phyloP scores from a whole-genome alignment of 129 eudicot genomes.

The Pulicaria dysenterica region DNA sequence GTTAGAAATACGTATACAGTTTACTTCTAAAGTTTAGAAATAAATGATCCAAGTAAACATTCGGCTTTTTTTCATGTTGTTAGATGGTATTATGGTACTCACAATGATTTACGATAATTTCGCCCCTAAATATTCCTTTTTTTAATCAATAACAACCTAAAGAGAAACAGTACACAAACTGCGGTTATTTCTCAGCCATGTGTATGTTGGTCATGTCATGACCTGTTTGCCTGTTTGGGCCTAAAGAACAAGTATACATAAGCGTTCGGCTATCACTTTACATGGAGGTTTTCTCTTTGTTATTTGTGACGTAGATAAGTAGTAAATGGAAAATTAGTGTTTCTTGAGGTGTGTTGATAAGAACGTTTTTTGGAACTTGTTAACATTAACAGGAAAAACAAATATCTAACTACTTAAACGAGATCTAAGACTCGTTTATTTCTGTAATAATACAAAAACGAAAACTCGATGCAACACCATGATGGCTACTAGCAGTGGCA shows the following conservation, averaged over 20 bases:
- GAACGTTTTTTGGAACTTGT: too few species aligned
- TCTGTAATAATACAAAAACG: too few species aligned
- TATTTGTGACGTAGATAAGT: too few species aligned
- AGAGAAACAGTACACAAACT: neutral
- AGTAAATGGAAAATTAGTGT: too few species aligned
- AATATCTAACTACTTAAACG: too few species aligned
- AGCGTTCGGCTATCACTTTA: too few species aligned
- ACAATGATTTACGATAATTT: neutral
- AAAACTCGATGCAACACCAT: too few species aligned
- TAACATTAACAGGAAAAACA: too few species aligned
- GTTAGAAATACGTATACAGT: constrained; percentile 11
- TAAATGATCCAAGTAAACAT: neutral
- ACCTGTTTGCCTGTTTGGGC: constrained; percentile 15
- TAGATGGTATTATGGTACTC: neutral
- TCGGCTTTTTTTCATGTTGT: neutral
- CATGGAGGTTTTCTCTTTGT: too few species aligned
- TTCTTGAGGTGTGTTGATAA: too few species aligned
- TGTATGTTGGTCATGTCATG: constrained; percentile 11
- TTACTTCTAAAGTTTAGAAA: constrained; percentile 11
- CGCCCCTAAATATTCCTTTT: neutral
- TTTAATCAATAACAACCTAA: constrained; percentile 20
- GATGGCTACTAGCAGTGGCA: too few species aligned
- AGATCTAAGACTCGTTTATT: too few species aligned
- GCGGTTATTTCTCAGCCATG: neutral
- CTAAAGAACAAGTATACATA: constrained; percentile 1